A percentile compares a stretch with the other conserved stretches of the same genome.
phyloP scores from a whole-genome alignment of 2,329 filamentous ascomycete species.

The Aspergillus terreus region DNA sequence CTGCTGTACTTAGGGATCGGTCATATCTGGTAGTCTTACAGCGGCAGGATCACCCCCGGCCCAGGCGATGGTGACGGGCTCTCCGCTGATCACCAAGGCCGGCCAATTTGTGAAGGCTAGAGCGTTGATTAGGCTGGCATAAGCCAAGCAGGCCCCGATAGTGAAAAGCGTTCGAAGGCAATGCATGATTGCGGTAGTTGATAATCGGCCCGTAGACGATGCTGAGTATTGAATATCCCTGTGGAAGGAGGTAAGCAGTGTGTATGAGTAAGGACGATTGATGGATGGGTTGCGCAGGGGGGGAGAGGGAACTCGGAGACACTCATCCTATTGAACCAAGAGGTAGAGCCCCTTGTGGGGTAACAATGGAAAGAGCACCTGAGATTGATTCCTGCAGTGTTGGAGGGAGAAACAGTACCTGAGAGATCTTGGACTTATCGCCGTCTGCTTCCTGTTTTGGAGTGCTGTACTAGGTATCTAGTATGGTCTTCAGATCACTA shows the following conservation, averaged over 20 bases:
- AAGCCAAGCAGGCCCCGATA: conserved; percentile 39
- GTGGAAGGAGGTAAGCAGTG: too few relatives aligned
- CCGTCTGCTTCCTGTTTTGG: too few relatives aligned
- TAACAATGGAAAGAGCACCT: too few relatives aligned
- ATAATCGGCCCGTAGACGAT: background rate
- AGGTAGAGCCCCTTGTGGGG: too few relatives aligned
- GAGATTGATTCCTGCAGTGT: too few relatives aligned
- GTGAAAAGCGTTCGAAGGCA: conserved; percentile 49
- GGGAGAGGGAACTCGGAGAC: background rate
- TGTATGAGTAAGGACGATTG: background rate
- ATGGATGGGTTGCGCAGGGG: background rate
- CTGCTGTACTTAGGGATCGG: background rate
- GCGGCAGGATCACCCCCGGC: conserved; percentile 36
- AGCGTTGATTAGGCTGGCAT: conserved; percentile 46
- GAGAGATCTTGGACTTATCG: too few relatives aligned
- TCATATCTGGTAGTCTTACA: conserved; percentile 1
- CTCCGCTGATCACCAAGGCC: conserved; percentile 45
- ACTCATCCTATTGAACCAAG: too few relatives aligned
- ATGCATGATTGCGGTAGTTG: conserved; percentile 42
- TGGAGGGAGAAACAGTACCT: too few relatives aligned
- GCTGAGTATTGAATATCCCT: background rate
- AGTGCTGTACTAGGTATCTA: too few relatives aligned
- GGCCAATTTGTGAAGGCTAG: conserved; percentile 53
- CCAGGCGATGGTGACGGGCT: conserved; percentile 49
- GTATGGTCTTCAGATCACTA: too few relatives aligned